phyloP scores from a whole-genome alignment of 2,329 filamentous ascomycete species.

The Fonsecaea pedrosoi region DNA sequence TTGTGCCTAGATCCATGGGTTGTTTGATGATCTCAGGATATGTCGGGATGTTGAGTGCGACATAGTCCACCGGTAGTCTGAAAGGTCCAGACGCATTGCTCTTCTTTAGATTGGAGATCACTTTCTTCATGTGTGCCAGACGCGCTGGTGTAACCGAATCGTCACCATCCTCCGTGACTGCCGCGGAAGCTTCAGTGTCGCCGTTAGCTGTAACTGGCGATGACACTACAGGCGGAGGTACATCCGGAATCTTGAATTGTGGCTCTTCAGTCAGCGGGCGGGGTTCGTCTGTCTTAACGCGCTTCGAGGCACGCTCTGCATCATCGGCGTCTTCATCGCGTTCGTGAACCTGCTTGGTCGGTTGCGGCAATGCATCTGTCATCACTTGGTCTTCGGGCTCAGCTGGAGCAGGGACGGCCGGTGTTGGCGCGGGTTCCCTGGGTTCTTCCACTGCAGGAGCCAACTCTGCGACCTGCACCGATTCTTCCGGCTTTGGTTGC shows the following conservation, averaged over 20 bases:
- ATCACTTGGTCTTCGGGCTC: conserved; percentile 56
- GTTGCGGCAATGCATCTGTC: conserved; percentile 60
- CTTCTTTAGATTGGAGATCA: conserved; percentile 68
- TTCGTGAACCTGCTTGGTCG: conserved; percentile 71
- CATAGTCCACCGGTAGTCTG: conserved; percentile 74
- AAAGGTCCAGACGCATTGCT: conserved; percentile 81
- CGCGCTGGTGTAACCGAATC: conserved; percentile 36
- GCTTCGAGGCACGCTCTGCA: conserved; percentile 75
- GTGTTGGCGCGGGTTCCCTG: conserved; percentile 37
- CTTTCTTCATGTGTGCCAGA: conserved; percentile 40
- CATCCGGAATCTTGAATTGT: conserved; percentile 54
- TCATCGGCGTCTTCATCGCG: conserved; percentile 73
- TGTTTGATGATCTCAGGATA: conserved; percentile 75
- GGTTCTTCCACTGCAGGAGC: conserved; percentile 29
- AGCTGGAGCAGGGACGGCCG: conserved; percentile 33
- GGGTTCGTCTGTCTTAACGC: conserved; percentile 73
- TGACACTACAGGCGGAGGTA: conserved; percentile 47
- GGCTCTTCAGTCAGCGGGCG: conserved; percentile 46
- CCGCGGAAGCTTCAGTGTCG: conserved; percentile 44
- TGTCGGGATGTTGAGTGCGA: conserved; percentile 77
- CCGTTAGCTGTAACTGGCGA: conserved; percentile 36
- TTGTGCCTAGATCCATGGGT: conserved; percentile 83
- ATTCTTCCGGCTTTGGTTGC: not conserved
- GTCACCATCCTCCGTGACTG: conserved; percentile 36
- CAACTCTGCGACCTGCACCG: conserved; percentile 4